Evolutionary conservation across 108 stramenopile species (phyloP).

Genomic region (Cyclotella sp.): DNA sequence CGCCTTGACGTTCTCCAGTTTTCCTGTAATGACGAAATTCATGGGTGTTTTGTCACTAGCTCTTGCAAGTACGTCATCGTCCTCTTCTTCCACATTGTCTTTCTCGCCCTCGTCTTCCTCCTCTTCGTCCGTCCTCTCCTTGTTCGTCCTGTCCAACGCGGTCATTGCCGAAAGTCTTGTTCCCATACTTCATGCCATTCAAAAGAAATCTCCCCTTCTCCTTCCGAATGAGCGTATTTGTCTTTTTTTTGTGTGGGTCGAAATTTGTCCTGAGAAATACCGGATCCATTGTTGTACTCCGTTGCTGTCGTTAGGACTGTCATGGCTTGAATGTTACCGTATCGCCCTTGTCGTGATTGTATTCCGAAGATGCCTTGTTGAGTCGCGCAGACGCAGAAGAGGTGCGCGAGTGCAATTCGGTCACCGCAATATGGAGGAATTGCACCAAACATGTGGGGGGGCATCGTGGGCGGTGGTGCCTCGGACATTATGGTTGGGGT

Average conservation of each 20-base stretch:
- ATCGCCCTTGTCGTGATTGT: too few species aligned
- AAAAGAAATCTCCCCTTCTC: neutral
- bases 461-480: neutral
- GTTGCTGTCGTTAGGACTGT: neutral
- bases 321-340: neutral
- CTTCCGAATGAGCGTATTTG: neutral
- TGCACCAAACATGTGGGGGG: conserved; percentile 43
- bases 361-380: neutral
- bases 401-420: too few species aligned
- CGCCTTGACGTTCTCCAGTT: too few species aligned
- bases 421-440: conserved; percentile 38
- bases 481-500: neutral
- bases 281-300: neutral
- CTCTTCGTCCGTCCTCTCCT: neutral
- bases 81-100: too few species aligned
- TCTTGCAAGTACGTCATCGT: too few species aligned
- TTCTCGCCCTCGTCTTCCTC: too few species aligned
- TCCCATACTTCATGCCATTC: neutral
- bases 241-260: neutral
- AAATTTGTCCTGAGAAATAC: neutral
- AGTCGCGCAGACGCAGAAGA: too few species aligned
- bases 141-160: neutral
- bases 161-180: neutral
- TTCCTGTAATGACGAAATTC: too few species aligned
- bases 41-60: too few species aligned